Base-by-base conservation (phyloP, 2,329 filamentous ascomycete species). In the Xylaria multiplex region DNA sequence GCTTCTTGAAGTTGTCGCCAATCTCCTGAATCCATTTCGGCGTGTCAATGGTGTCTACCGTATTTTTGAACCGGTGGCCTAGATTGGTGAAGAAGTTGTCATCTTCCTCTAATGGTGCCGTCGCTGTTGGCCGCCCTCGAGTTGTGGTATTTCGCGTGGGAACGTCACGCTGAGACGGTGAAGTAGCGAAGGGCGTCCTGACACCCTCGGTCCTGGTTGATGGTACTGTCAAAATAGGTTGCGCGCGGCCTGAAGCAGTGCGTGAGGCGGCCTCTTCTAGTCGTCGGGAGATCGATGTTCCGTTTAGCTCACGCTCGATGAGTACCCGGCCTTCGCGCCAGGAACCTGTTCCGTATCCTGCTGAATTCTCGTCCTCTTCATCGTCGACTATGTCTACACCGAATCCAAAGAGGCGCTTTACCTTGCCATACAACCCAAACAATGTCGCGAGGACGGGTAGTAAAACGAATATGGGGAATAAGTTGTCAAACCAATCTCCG, bases 261-360 rank as follows among this genome's bases (percentile, higher is more conserved):
- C 79, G 74, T 55, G 79, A 74, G 64, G 80, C 75, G 30, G 81
- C 79, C 56, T 83, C 80, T 42, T 83, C 80, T 19, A 83, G 80
- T 56, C 84, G 81, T 65, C 83, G 81, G 55, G 85, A 79, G 48
- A 85, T 83, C 2, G 86, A 85, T 42, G 84, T 86, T 14, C 91
- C 90, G 66, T 90, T 88, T 7, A 94, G 79, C 76, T 98, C 96
- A 32, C 93, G 88, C 69, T 97, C 93, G 68, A 99, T 97, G 32
- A 99, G 85, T 56, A 94, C 91, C 57, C 93, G 87, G 2, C 96
- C 96, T 80, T 98, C 96, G 53, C 94, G 88, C 96, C 95, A 98
- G 1, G 90, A 91, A 1, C 92, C 93, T 0, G 90, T 89, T 14
- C 93, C 93, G 69, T 91, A 93, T 2, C 86, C 87, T 2, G 83